phyloP scores from a whole-genome alignment of 441 rosid genomes.

The Aleurites moluccanus region DNA sequence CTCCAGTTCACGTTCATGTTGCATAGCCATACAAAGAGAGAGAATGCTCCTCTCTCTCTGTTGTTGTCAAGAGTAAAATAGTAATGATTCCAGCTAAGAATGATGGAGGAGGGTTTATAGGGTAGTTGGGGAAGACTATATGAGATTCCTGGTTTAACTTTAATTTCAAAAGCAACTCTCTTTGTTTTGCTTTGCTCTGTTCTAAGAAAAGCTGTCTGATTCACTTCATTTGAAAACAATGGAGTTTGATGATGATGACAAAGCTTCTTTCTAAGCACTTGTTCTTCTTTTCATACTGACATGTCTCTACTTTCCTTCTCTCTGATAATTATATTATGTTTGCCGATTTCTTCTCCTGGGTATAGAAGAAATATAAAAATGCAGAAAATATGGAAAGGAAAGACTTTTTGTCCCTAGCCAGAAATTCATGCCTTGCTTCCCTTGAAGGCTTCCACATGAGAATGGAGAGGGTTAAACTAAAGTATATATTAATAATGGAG shows the following conservation, averaged over 20 bases:
- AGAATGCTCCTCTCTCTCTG: background rate
- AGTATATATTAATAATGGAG: slow-evolving; percentile 12
- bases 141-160: too few species aligned
- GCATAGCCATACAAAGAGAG: background rate
- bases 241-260: slow-evolving; percentile 31
- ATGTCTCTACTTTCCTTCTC: slow-evolving; percentile 21
- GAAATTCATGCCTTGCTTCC: slow-evolving; percentile 65
- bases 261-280: slow-evolving; percentile 18
- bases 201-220: slow-evolving; percentile 36
- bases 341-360: background rate
- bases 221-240: slow-evolving; percentile 38
- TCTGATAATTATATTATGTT: background rate
- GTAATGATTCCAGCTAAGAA: too few species aligned
- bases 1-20: slow-evolving; percentile 9
- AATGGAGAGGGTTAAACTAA: slow-evolving; percentile 16
- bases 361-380: background rate
- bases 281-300: slow-evolving; percentile 23
- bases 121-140: too few species aligned
- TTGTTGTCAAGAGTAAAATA: slow-evolving; percentile 27
- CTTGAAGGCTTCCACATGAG: slow-evolving; percentile 39
- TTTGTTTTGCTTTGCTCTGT: slow-evolving; percentile 6
- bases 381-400: slow-evolving; percentile 9
- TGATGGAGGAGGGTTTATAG: slow-evolving; percentile 25
- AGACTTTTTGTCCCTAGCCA: slow-evolving; percentile 55
- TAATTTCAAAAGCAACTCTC: slow-evolving; percentile 26